phyloP scores from a whole-genome alignment of 306 rosid genomes.

The Gastrolobium bilobum region DNA sequence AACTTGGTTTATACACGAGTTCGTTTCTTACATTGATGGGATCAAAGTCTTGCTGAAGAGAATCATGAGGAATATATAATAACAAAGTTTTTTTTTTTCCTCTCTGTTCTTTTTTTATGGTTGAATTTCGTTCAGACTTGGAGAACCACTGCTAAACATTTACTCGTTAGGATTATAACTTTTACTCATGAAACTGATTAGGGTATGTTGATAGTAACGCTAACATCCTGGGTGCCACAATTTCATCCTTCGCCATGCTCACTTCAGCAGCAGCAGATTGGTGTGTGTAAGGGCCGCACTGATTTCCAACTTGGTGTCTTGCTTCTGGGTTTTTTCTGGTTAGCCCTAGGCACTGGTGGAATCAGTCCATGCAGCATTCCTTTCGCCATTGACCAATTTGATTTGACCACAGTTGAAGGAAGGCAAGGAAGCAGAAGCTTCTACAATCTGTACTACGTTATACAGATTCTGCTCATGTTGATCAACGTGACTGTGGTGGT shows the following conservation, averaged over 20 bases:
- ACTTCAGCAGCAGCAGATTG: neutral
- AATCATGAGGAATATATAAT: too few species aligned
- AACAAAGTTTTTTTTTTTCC: too few species aligned
- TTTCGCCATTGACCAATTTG: constrained; percentile 69
- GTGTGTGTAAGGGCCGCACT: constrained; percentile 47
- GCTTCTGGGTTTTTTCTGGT: constrained; percentile 44
- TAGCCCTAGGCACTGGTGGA: constrained; percentile 67
- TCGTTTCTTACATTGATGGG: too few species aligned
- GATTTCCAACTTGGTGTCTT: constrained; percentile 46
- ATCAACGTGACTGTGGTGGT: constrained; percentile 55
- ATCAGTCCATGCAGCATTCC: constrained; percentile 70
- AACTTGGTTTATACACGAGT: too few species aligned
- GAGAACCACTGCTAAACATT: neutral
- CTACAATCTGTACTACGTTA: constrained; percentile 59
- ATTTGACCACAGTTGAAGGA: constrained; percentile 57
- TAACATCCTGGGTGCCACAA: constrained; percentile 58
- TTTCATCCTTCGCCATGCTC: constrained; percentile 65
- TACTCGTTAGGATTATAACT: neutral
- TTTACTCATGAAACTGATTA: constrained; percentile 13
- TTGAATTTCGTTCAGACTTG: too few species aligned
- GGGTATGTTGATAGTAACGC: constrained; percentile 66
- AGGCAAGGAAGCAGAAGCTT: constrained; percentile 56
- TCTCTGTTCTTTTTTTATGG: too few species aligned
- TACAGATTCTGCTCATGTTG: constrained; percentile 44
- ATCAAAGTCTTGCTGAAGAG: too few species aligned